phyloP scores from a whole-genome alignment of 345 rosid species.

The Rhodamnia argentea region DNA sequence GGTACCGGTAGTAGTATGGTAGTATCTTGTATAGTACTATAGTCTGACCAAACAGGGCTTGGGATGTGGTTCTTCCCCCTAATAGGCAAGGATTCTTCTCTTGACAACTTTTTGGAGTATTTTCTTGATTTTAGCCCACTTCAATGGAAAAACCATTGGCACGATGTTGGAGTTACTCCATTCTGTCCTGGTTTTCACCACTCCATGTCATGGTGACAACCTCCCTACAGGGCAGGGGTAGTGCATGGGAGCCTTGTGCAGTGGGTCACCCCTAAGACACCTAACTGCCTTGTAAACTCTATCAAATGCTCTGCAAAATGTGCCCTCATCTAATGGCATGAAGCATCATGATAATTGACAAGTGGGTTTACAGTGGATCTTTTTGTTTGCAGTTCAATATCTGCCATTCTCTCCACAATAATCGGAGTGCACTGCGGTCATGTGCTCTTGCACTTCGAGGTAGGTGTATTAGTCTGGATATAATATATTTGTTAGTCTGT shows the following conservation, averaged over 20 bases:
- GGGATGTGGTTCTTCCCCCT: neutral
- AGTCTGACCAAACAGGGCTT: neutral
- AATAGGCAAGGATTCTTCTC: neutral
- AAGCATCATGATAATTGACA: neutral
- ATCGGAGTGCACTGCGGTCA: slow-evolving; percentile 86
- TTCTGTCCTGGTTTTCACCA: neutral
- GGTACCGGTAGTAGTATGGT: neutral
- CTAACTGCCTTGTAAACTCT: neutral
- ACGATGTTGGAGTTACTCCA: neutral
- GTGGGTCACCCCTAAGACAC: neutral
- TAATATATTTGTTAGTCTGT: neutral
- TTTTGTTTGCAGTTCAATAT: slow-evolving; percentile 54
- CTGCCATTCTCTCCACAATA: slow-evolving; percentile 67
- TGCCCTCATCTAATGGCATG: neutral
- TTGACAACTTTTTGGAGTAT: neutral
- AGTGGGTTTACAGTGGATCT: neutral
- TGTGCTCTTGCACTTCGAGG: slow-evolving; percentile 63
- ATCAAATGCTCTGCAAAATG: neutral
- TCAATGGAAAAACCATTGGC: neutral
- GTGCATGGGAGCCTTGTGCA: neutral
- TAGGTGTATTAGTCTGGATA: slow-evolving; percentile 2
- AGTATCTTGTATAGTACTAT: neutral
- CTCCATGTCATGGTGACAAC: neutral
- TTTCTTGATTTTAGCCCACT: neutral
- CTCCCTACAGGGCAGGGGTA: neutral